Base-by-base conservation (phyloP, 805 yeast species). In the Metschnikowia kofuensis region DNA sequence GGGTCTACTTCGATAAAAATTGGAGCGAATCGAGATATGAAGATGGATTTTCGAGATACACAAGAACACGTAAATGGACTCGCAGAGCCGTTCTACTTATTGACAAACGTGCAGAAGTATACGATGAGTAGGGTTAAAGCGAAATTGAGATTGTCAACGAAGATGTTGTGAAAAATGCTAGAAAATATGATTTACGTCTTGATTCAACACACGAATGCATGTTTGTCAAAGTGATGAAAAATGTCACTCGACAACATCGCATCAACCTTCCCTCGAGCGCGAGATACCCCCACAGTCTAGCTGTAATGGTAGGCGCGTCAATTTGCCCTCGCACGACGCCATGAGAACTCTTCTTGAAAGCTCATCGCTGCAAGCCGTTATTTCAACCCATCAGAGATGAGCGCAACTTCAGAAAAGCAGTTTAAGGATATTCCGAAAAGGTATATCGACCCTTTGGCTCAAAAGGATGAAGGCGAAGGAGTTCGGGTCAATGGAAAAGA, bases 401-500 rank as follows among this genome's bases (percentile, higher is more conserved):
- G 69, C 54, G 59, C 72, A 21, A 53, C 62, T 12, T 57, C 70
- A 14, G 61, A 62, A 32, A 55, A 57, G 47, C 57, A 59, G 37
- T 61, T 61, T 44, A 53, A 66, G 42, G 70, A 66, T 31, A 68
- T 68, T 35, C 72, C 73, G 42, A 64, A 67, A 60, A 68, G 56
- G 51, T 69, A 61, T 52, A 60, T 68, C 41, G 63, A 70, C 49
- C 73, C 74, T 4, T 55, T 65, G 26, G 60, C 57, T 1, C 61
- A 63, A 10, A 68, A 67, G 48, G 74, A 64, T n/a, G 60, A 55
- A 30, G 71, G 63, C 2, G 79, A 73, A 57, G 85, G 85, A 5
- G 39, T 68, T 11, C 64, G 80, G 49, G 79, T 79, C n/a, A 79
- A 78, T 62, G 89, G 89, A 35, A 86, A 87, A 62, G 72, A 77